These are phyloP conservation scores for Casuarina glauca DNA, from an alignment of 306 rosid genomes.

Conservation along the genomic window DNA sequence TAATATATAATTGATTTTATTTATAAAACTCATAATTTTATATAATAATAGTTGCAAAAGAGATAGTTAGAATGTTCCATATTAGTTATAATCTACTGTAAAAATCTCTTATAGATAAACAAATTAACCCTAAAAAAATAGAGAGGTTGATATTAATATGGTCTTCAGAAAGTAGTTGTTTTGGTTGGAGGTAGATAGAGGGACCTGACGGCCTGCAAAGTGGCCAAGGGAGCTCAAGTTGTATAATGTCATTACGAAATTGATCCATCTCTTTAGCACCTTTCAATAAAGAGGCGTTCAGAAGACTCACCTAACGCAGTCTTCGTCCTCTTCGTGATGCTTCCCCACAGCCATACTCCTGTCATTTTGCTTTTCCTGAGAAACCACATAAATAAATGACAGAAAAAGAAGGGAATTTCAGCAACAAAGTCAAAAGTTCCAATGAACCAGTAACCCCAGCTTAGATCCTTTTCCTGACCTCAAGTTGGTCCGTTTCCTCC, in stretches of 20 bases:
- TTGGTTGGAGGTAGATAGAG: background rate
- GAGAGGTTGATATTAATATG: background rate
- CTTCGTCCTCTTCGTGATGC: constrained; percentile 37
- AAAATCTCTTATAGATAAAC: no score
- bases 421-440: constrained; percentile 66
- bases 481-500: constrained; percentile 61
- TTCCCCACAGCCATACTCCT: constrained; percentile 36
- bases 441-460: constrained; percentile 45
- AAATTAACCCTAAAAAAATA: no score
- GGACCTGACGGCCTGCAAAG: constrained; percentile 48
- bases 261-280: constrained; percentile 55
- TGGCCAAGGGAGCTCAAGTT: constrained; percentile 32
- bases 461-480: constrained; percentile 47
- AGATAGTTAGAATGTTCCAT: no score
- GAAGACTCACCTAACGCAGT: constrained; percentile 37
- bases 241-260: constrained; percentile 49
- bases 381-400: constrained; percentile 29
- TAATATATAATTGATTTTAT: no score
- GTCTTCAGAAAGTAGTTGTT: background rate
- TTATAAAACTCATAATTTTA: no score
- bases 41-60: no score
- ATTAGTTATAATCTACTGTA: no score
- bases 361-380: constrained; percentile 34
- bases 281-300: constrained; percentile 60
- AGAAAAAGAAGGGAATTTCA: constrained; percentile 25